A percentile compares a stretch with the other conserved stretches of the same genome.
Conservation (phyloP, 805 yeast genomes). For the Barnettozyma botsteinii region DNA sequence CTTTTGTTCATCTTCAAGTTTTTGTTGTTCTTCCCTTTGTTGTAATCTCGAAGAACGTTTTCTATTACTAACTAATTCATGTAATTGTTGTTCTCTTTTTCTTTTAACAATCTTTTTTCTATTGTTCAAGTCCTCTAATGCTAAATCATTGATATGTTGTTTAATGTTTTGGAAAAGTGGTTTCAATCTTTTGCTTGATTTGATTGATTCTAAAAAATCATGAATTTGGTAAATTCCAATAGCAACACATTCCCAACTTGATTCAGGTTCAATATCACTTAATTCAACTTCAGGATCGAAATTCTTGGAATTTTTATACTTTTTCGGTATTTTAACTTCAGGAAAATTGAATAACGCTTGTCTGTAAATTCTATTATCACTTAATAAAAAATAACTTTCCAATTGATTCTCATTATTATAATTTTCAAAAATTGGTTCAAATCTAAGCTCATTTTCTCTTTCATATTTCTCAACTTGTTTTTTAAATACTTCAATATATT, state of each 20-base stretch:
- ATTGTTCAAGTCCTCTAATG: conserved; percentile 44
- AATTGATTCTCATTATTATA: conserved; percentile 4
- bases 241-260: conserved; percentile 36
- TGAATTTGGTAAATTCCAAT: conserved; percentile 42
- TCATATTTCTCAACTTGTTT: conserved; percentile 39
- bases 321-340: conserved; percentile 31
- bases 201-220: conserved; percentile 25
- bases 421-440: conserved; percentile 28
- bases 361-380: conserved; percentile 48
- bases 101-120: conserved; percentile 49
- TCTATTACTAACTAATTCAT: conserved; percentile 56
- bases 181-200: conserved; percentile 26
- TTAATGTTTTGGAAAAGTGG: conserved; percentile 30
- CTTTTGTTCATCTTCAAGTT: conserved; percentile 39
- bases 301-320: conserved; percentile 25
- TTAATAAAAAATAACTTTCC: conserved; percentile 35
- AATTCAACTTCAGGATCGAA: conserved; percentile 24
- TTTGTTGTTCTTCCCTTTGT: conserved; percentile 57
- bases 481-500: conserved; percentile 41
- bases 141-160: conserved; percentile 29
- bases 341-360: conserved; percentile 27
- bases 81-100: conserved; percentile 59
- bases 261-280: conserved; percentile 31
- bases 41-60: conserved; percentile 72
- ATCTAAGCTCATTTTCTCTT: conserved; percentile 25